Base-by-base conservation (phyloP, 2,329 filamentous ascomycete species). In the Emericellopsis cladophorae region DNA sequence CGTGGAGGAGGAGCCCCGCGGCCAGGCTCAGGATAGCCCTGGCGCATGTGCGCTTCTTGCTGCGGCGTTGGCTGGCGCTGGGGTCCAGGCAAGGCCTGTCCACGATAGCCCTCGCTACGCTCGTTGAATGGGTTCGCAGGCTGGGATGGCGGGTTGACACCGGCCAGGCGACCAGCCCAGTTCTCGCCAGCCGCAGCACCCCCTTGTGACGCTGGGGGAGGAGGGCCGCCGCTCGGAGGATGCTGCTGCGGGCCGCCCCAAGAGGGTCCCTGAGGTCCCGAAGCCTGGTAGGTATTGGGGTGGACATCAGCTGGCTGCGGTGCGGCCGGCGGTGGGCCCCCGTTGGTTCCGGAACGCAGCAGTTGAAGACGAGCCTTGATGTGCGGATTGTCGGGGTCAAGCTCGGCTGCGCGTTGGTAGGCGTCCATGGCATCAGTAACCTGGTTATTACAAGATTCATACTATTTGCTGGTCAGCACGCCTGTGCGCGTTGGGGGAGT, bases 371-470 rank as follows among this genome's bases (percentile, higher is more conserved):
- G 81, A 43, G 89, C 88, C 62, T 96, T 96, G 70, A 98, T 96
- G 60, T 96, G 90, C 32, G 86, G 84, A 56, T 98, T 96, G 46
- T 70, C 72, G 0, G 92, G 90, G 56, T 98, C 92, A 48, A 98
- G 76, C 59, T 98, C 92, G 31, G 89, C 89, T 33, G 92, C 92
- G 50, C 92, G 79, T 54, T 90, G 84, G 59, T 96, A 98, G 6
- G 92, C 92, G 60, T 98, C 92, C 36, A 96, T 72, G 1, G 92
- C 92, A 67, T 98, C 92, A 40, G 81, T 86, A 44, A 94, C 95
- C 64, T 98, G 92, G 65, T 96, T 96, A 71, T 98, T 96, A 64
- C 92, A 98, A 22, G 88, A 95, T 61, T 98, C 92, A 56, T 98
- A 98, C 83, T 93, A 50, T 15, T 23, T 40, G 31, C 18, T 31